A percentile compares a stretch with the other conserved stretches of the same genome.
Conservation (phyloP, 169 alveolate species). For the Plasmodium inui region DNA sequence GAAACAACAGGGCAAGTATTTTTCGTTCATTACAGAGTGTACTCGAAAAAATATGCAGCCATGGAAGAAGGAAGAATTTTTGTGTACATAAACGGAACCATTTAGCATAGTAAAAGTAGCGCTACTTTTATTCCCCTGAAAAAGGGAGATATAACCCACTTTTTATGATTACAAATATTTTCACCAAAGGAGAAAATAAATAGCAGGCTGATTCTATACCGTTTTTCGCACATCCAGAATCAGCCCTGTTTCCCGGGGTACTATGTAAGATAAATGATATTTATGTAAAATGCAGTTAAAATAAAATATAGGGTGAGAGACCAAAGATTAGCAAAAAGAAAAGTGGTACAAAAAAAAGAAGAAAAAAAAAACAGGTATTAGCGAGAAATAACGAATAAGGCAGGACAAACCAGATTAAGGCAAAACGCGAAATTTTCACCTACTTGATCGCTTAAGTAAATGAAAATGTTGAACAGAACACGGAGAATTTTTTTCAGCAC, state of each 20-base stretch:
- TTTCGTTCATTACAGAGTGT: neutral
- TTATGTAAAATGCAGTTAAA: neutral
- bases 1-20: neutral
- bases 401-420: neutral
- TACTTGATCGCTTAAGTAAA: slow-evolving; percentile 7
- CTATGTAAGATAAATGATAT: neutral
- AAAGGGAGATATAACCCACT: neutral
- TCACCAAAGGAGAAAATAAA: neutral
- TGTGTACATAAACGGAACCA: neutral
- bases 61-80: neutral
- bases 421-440: neutral
- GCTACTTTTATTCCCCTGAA: neutral
- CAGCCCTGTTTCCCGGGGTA: too few relatives aligned
- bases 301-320: neutral
- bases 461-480: slow-evolving; percentile 61
- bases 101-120: neutral
- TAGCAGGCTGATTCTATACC: neutral
- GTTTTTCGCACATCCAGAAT: neutral
- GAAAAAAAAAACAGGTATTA: neutral
- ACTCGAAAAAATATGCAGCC: neutral
- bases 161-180: neutral
- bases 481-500: slow-evolving; percentile 63
- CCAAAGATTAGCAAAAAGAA: neutral
- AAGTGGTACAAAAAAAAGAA: neutral
- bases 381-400: neutral